These are phyloP conservation scores for Pseudevernia furfuracea DNA, from an alignment of 495 filamentous ascomycete species.

Conservation along the genomic window DNA sequence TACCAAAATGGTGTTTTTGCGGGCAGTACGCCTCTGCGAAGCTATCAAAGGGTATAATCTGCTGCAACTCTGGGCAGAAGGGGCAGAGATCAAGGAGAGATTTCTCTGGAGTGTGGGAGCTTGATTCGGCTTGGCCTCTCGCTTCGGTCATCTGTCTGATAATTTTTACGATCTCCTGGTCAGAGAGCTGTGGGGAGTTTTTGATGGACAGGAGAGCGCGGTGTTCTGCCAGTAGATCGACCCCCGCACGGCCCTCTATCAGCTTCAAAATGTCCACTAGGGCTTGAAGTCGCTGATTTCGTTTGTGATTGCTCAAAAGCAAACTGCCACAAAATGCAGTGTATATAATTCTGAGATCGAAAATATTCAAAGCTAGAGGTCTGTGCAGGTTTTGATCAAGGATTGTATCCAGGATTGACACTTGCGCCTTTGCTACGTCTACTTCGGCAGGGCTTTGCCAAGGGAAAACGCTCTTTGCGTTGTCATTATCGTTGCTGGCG, in stretches of 20 bases:
- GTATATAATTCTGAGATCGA: constrained; percentile 12
- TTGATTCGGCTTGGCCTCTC: neutral
- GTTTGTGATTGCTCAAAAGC: constrained; percentile 1
- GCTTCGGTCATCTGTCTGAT: neutral
- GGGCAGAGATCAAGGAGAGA: constrained; percentile 15
- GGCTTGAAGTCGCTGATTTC: neutral
- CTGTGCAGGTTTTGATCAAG: neutral
- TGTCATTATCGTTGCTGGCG: constrained; percentile 23
- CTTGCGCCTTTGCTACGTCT: constrained; percentile 16
- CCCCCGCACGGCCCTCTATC: neutral
- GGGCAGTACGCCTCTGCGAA: constrained; percentile 16
- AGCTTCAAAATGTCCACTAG: neutral
- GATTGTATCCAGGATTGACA: constrained; percentile 8
- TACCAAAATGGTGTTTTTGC: constrained; percentile 23
- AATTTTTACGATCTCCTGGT: neutral
- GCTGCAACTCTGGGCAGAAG: constrained; percentile 2
- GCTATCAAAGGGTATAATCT: constrained; percentile 13
- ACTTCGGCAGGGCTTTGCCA: constrained; percentile 14
- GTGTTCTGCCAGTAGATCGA: constrained; percentile 1
- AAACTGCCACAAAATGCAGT: constrained; percentile 4
- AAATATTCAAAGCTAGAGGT: neutral
- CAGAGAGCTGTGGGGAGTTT: neutral
- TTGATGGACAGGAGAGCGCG: neutral
- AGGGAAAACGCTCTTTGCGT: constrained; percentile 27
- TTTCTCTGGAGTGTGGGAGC: neutral